A percentile compares a stretch with the other conserved stretches of the same genome.
Conservation (phyloP, 2,329 filamentous ascomycete genomes). For the Septoria petroselini region DNA sequence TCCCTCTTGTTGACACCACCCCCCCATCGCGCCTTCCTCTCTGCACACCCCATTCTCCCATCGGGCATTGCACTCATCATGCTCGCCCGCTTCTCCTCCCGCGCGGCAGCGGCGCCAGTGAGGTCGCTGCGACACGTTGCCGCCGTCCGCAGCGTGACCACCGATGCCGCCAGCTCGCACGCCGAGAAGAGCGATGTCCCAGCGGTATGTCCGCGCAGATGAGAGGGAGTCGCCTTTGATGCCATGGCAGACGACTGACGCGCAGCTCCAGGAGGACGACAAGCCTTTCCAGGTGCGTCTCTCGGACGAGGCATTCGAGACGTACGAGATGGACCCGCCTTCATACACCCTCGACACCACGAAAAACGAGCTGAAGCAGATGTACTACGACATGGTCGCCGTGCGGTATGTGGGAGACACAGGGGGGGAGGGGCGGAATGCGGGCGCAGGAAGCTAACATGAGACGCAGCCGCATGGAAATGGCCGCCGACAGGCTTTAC, state of each 20-base stretch:
- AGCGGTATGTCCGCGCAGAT: conserved; percentile 49
- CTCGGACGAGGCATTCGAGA: conserved; percentile 98
- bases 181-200: conserved; percentile 74
- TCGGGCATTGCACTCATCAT: conserved; percentile 26
- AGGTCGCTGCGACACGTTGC: conserved; percentile 36
- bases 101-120: conserved; percentile 36
- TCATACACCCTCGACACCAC: conserved; percentile 88
- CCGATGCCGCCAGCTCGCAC: conserved; percentile 88
- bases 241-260: background rate
- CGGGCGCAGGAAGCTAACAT: conserved; percentile 25
- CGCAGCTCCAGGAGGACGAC: conserved; percentile 70
- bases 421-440: background rate
- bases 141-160: conserved; percentile 74
- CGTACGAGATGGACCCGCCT: conserved; percentile 96
- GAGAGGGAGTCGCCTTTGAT: too few relatives aligned
- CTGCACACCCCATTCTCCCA: conserved; percentile 1
- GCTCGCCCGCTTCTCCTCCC: conserved; percentile 40
- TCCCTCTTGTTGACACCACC: too few relatives aligned
- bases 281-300: conserved; percentile 88
- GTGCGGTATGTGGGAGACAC: conserved; percentile 67
- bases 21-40: conserved; percentile 8
- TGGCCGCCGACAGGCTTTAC: conserved; percentile 98
- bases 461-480: conserved; percentile 85
- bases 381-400: conserved; percentile 97
- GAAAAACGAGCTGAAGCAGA: conserved; percentile 97